These are phyloP conservation scores for Sarocladium brachiariae DNA, from an alignment of 2,329 filamentous ascomycete genomes.

Conservation along the genomic window DNA sequence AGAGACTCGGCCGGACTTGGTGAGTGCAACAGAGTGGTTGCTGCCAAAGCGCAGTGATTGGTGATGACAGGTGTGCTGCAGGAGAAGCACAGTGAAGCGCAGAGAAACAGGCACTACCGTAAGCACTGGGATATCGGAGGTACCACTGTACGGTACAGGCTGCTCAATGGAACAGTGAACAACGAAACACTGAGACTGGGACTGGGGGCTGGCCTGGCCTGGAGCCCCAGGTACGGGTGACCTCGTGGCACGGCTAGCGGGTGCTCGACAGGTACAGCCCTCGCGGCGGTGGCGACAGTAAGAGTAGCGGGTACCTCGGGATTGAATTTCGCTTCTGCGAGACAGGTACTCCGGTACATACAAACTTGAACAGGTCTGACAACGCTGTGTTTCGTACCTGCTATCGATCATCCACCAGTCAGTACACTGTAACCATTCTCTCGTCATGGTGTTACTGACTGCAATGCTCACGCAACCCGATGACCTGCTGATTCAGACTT, in stretches of 20 bases:
- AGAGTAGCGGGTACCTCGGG: background rate
- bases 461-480: background rate
- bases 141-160: too few relatives aligned
- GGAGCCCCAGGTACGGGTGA: background rate
- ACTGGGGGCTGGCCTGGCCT: background rate
- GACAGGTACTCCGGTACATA: background rate
- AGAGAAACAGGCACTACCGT: too few relatives aligned
- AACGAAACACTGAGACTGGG: background rate
- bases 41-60: background rate
- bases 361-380: background rate
- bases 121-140: too few relatives aligned
- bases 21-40: too few relatives aligned
- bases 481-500: conserved; percentile 1
- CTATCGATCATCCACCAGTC: background rate
- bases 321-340: background rate
- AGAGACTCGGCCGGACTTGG: background rate
- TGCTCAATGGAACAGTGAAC: too few relatives aligned
- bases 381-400: too few relatives aligned
- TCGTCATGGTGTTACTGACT: background rate
- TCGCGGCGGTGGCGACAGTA: background rate
- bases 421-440: background rate
- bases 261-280: conserved; percentile 8
- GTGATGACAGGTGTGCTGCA: background rate
- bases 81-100: background rate
- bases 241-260: background rate